These are phyloP conservation scores for Neofusicoccum umdonicola DNA, from an alignment of 2,329 filamentous ascomycete species.

Conservation along the genomic window DNA sequence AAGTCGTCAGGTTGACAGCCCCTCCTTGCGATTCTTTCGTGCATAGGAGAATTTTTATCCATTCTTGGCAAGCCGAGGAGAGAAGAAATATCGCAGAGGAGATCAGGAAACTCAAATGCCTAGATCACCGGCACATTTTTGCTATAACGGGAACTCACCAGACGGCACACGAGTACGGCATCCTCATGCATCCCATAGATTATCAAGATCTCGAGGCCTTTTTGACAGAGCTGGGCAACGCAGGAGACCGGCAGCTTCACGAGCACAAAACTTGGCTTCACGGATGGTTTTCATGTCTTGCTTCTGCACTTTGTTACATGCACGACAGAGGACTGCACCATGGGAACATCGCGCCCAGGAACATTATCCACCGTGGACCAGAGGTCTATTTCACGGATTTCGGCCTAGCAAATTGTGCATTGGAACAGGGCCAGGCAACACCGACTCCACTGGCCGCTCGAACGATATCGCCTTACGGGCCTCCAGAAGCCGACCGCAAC, in stretches of 20 bases:
- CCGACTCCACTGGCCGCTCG: background rate
- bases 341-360: conserved; percentile 4
- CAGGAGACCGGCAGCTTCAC: background rate
- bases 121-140: background rate
- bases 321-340: conserved; percentile 1
- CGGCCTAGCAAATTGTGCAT: background rate
- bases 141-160: background rate
- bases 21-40: background rate
- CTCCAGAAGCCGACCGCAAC: background rate
- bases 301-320: background rate
- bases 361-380: conserved; percentile 13
- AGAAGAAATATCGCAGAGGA: background rate
- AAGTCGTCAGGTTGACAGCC: background rate
- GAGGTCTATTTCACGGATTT: conserved; percentile 15
- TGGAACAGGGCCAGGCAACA: too few species aligned
- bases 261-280: conserved; percentile 2
- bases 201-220: background rate
- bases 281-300: conserved; percentile 3
- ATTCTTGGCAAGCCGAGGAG: background rate
- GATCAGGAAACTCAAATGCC: background rate
- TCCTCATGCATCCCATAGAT: background rate
- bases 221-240: background rate
- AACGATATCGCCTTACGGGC: background rate
- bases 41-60: background rate
- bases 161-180: background rate